phyloP scores from a whole-genome alignment of 805 yeast genomes.

The Sungouiozyma intestinalis region DNA sequence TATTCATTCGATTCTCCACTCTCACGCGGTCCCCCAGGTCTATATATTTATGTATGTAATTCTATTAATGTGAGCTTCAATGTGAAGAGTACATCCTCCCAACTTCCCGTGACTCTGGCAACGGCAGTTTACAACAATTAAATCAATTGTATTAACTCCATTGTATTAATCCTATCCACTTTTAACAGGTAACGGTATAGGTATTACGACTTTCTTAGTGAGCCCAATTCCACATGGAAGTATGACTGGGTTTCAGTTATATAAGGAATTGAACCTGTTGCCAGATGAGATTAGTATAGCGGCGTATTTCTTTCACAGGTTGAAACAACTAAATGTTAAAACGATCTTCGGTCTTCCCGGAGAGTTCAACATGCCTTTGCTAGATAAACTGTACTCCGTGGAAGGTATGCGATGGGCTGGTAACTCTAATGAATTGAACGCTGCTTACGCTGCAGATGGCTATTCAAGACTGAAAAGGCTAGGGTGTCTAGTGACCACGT shows the following conservation, averaged over 20 bases:
- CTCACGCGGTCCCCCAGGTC: no score
- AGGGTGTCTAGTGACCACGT: conserved; percentile 42
- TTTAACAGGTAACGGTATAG: no score
- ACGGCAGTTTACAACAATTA: no score
- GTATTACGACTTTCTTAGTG: no score
- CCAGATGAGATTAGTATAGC: conserved; percentile 38
- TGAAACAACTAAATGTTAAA: conserved; percentile 39
- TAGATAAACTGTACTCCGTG: conserved; percentile 52
- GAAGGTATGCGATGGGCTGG: conserved; percentile 61
- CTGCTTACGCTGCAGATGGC: conserved; percentile 88
- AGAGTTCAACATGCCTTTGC: conserved; percentile 53
- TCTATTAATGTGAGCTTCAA: neutral
- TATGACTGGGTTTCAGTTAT: conserved; percentile 1
- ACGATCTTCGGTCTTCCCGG: conserved; percentile 72
- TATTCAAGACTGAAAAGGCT: conserved; percentile 46
- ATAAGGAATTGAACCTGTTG: conserved; percentile 8
- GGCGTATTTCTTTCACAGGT: conserved; percentile 52
- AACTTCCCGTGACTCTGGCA: no score
- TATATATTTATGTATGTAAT: neutral
- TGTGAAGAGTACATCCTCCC: no score
- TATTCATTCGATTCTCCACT: neutral
- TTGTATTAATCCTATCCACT: no score
- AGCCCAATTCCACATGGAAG: neutral
- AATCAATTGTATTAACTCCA: neutral
- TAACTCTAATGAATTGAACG: conserved; percentile 78